Base-by-base conservation (phyloP, 306 rosid species). In the Spatholobus suberectus region DNA sequence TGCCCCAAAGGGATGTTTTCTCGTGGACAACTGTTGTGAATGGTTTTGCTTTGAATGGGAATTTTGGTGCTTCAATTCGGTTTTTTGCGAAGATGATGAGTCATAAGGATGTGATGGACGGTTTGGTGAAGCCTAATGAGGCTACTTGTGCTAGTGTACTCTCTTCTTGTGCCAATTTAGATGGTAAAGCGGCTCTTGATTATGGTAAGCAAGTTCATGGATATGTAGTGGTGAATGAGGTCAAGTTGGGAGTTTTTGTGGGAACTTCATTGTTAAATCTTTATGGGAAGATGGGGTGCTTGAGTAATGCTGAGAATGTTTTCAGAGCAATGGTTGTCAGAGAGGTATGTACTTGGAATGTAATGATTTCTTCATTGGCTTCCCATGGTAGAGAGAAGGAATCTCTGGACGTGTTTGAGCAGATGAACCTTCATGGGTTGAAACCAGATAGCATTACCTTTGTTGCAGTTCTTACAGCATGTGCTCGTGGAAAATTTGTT, bases 281-380 rank as follows among this genome's bases (percentile, higher is more conserved):
- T 77, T 95, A 95, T 84, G 94, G 97, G 68, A 93, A 95, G 86
- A 88, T 81, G 83, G 95, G 98, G 47, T 84, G 85, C 51, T 79
- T 92, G 49, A 82, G 29, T 32, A 75, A 76, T 72, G 87, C 90
- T 7, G 49, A 34, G 38, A 88, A 67, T 84, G 80, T 92, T 21
- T 93, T 92, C 35, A 34, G 81, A 70, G 46, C 32, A 37, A 85
- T 88, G 90, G 71, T 12, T 21, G 54, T 66, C 24, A 92, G 70
- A 80, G 88, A 87, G 81, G 88, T 88, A 10, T 95, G 97, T 79
- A 79, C 91, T 66, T 93, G 97, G 97, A 95, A 93, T 82, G 95
- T 92, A 37, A 93, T 95, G 97, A 89, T 95, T 70, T 88, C 93
- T 71, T 83, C 92, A 0, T 79, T 92, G 58, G 86, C 97, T 74